Percentiles rank a stretch among this genome's conserved stretches.
Evolutionary conservation across 495 filamentous ascomycete species (phyloP).

Genomic region (Lasiosphaeria miniovina): DNA sequence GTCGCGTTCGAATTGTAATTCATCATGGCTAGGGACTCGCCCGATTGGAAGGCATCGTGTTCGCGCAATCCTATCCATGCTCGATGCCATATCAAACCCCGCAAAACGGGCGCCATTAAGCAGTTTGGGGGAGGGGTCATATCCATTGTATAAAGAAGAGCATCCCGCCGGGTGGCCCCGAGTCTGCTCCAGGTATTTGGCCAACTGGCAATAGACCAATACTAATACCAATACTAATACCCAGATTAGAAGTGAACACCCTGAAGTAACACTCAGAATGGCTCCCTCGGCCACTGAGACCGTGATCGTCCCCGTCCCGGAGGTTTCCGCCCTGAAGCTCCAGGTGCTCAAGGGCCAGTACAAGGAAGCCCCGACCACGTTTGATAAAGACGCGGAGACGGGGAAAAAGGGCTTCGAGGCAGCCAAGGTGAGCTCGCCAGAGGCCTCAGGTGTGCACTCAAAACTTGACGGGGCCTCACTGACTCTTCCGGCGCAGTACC

Average conservation of each 20-base stretch:
- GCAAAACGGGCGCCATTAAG: background rate
- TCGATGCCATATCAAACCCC: constrained; percentile 2
- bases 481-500: constrained; percentile 47
- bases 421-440: constrained; percentile 35
- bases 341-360: constrained; percentile 50
- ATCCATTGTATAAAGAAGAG: too few relatives aligned
- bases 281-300: constrained; percentile 34
- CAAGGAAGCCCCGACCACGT: constrained; percentile 57
- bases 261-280: constrained; percentile 17
- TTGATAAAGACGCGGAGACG: constrained; percentile 48
- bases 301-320: constrained; percentile 29
- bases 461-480: background rate
- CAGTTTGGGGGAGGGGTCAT: background rate
- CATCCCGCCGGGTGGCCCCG: too few relatives aligned
- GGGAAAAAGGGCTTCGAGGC: constrained; percentile 42
- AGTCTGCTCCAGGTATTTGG: too few relatives aligned
- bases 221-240: background rate
- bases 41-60: constrained; percentile 3
- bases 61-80: constrained; percentile 9
- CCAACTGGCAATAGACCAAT: too few relatives aligned
- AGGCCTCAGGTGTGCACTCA: background rate
- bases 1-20: background rate
- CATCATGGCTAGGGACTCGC: background rate
- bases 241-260: background rate
- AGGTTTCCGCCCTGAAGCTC: constrained; percentile 30